Evolutionary conservation across 1,139 yeast species (phyloP).

Genomic region (Hansenula sp.): DNA sequence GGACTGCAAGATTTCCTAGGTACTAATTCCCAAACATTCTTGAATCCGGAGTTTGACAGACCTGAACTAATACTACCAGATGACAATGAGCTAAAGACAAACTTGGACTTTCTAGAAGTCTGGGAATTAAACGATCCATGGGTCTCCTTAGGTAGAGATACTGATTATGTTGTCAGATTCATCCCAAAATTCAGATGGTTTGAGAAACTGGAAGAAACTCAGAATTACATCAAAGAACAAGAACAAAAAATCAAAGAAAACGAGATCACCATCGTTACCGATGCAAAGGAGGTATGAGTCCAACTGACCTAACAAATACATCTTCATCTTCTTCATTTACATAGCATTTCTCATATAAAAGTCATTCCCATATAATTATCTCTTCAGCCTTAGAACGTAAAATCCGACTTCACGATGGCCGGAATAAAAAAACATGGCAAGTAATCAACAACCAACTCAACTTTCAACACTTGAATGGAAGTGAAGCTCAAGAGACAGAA

Average conservation of each 20-base stretch:
- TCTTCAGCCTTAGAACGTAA: too few relatives aligned
- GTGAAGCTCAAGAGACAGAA: too few relatives aligned
- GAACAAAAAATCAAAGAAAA: not conserved
- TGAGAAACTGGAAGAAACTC: slow-evolving; percentile 4
- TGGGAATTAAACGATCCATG: slow-evolving; percentile 41
- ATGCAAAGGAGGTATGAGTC: too few relatives aligned
- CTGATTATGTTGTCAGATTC: slow-evolving; percentile 41
- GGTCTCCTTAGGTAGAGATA: slow-evolving; percentile 44
- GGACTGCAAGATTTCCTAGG: slow-evolving; percentile 11
- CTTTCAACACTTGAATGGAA: too few relatives aligned
- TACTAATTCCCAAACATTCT: slow-evolving; percentile 14
- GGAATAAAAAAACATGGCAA: too few relatives aligned
- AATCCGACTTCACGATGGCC: too few relatives aligned
- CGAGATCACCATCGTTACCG: not conserved
- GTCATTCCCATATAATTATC: too few relatives aligned
- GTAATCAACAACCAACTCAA: too few relatives aligned
- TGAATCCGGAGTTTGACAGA: slow-evolving; percentile 7
- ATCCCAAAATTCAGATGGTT: slow-evolving; percentile 37
- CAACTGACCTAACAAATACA: too few relatives aligned
- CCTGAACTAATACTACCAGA: slow-evolving; percentile 8
- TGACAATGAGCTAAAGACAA: slow-evolving; percentile 18
- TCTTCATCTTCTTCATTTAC: too few relatives aligned
- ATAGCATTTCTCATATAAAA: too few relatives aligned
- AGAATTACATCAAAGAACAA: slow-evolving; percentile 1
- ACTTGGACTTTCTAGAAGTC: slow-evolving; percentile 19